Conservation (phyloP, 768 basidiomycete species). For the Cyathus striatus region DNA sequence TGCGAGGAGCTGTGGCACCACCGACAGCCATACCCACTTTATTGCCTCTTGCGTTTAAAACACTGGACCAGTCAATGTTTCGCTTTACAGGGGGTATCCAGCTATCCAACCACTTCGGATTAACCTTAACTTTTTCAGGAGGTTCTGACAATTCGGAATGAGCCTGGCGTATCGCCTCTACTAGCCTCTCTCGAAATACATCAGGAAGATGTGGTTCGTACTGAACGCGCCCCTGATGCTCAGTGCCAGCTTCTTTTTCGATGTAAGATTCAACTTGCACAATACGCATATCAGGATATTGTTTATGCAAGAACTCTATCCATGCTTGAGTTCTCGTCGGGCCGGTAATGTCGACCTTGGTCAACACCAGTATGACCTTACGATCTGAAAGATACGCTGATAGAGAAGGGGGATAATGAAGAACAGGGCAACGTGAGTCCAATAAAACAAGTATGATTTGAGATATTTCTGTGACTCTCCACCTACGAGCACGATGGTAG, state of each 20-base stretch:
- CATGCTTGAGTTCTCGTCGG: slow-evolving; percentile 58
- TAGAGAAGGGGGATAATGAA: slow-evolving; percentile 85
- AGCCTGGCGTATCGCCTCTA: slow-evolving; percentile 57
- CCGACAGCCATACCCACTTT: slow-evolving; percentile 42
- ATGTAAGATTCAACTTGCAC: slow-evolving; percentile 76
- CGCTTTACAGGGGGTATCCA: slow-evolving; percentile 68
- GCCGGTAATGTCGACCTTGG: slow-evolving; percentile 86
- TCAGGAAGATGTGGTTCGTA: slow-evolving; percentile 68
- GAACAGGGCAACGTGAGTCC: slow-evolving; percentile 83
- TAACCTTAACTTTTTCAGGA: slow-evolving; percentile 49
- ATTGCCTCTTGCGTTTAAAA: slow-evolving; percentile 39
- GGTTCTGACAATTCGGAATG: slow-evolving; percentile 68
- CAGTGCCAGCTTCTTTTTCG: slow-evolving; percentile 35
- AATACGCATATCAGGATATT: slow-evolving; percentile 51
- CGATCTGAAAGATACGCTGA: slow-evolving; percentile 51
- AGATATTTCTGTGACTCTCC: slow-evolving; percentile 91
- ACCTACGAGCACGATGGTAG: slow-evolving; percentile 47
- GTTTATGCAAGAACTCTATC: slow-evolving; percentile 51
- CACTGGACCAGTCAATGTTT: slow-evolving; percentile 70
- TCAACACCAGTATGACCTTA: slow-evolving; percentile 70
- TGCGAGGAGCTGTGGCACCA: slow-evolving; percentile 29
- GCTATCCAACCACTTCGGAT: slow-evolving; percentile 39
- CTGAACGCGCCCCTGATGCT: slow-evolving; percentile 40
- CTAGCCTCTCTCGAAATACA: slow-evolving; percentile 56
- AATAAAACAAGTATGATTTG: slow-evolving; percentile 84